Conservation (phyloP, 805 yeast species). For the Pichia thaimueangensis region DNA sequence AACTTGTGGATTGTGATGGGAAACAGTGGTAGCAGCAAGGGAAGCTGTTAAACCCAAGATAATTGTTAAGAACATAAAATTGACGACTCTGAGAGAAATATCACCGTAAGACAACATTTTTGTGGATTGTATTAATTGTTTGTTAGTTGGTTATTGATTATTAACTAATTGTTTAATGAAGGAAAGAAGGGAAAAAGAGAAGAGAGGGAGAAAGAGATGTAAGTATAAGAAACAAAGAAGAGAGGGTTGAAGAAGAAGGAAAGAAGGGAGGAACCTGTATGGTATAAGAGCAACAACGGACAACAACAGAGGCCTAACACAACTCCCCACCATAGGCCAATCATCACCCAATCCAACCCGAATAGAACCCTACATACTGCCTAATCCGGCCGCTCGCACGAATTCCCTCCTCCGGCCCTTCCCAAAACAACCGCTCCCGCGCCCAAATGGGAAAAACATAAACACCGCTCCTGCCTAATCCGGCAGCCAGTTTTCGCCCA, state of each 20-base stretch:
- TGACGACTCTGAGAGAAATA: conserved; percentile 62
- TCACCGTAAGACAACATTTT: conserved; percentile 61
- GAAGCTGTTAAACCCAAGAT: conserved; percentile 85
- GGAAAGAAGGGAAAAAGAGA: not conserved
- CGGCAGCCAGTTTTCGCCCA: no score
- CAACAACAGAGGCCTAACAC: not conserved
- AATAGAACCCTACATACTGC: no score
- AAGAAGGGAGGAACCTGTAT: not conserved
- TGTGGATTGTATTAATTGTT: not conserved
- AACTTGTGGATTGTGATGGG: conserved; percentile 66
- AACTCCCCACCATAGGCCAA: no score
- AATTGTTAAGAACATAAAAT: conserved; percentile 71
- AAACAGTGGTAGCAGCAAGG: conserved; percentile 58
- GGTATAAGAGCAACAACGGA: not conserved
- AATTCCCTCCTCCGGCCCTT: no score
- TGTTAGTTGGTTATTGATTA: not conserved
- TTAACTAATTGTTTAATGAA: not conserved
- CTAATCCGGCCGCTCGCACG: no score
- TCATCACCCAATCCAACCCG: no score
- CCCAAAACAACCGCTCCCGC: no score
- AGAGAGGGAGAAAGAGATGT: not conserved
- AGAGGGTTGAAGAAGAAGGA: not conserved
- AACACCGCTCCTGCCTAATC: no score
- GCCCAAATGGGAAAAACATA: no score
- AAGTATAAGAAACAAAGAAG: not conserved